phyloP scores from a whole-genome alignment of 1,284 basidiomycete genomes.

The Sporisorium iseilematis-ciliati region DNA sequence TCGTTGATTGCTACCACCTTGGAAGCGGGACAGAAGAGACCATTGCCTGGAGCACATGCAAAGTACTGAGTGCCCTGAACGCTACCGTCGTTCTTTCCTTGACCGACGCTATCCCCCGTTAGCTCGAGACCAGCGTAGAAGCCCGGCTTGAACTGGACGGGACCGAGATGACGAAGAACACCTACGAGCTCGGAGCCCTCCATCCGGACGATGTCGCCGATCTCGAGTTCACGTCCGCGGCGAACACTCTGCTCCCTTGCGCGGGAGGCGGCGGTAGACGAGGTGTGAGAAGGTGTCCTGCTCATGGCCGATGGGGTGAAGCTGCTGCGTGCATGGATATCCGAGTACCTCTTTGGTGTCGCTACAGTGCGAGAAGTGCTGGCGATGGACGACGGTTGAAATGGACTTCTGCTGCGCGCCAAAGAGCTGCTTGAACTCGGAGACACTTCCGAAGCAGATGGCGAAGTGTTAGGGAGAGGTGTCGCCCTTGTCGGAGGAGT shows the following conservation, averaged over 20 bases:
- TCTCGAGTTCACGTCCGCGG: slow-evolving; percentile 54
- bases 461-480: slow-evolving; percentile 22
- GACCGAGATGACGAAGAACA: slow-evolving; percentile 64
- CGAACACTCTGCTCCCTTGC: slow-evolving; percentile 26
- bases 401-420: slow-evolving; percentile 27
- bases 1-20: slow-evolving; percentile 75
- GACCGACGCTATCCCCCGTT: slow-evolving; percentile 73
- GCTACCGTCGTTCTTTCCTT: slow-evolving; percentile 94
- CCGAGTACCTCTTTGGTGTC: slow-evolving; percentile 45
- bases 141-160: slow-evolving; percentile 59
- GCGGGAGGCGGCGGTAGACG: slow-evolving; percentile 44
- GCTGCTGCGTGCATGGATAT: slow-evolving; percentile 29
- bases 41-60: slow-evolving; percentile 83
- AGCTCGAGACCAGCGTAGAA: slow-evolving; percentile 67
- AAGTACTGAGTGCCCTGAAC: slow-evolving; percentile 90
- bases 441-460: slow-evolving; percentile 33
- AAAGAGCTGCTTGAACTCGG: slow-evolving; percentile 19
- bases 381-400: slow-evolving; percentile 9
- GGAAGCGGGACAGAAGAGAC: slow-evolving; percentile 85
- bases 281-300: slow-evolving; percentile 39
- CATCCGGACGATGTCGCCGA: slow-evolving; percentile 60
- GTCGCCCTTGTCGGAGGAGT: slow-evolving; percentile 30
- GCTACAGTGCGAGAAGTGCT: slow-evolving; percentile 21
- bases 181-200: slow-evolving; percentile 59
- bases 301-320: slow-evolving; percentile 17